These are phyloP conservation scores for Yamadazyma siamensis DNA, from an alignment of 1,139 yeast species.

Conservation along the genomic window DNA sequence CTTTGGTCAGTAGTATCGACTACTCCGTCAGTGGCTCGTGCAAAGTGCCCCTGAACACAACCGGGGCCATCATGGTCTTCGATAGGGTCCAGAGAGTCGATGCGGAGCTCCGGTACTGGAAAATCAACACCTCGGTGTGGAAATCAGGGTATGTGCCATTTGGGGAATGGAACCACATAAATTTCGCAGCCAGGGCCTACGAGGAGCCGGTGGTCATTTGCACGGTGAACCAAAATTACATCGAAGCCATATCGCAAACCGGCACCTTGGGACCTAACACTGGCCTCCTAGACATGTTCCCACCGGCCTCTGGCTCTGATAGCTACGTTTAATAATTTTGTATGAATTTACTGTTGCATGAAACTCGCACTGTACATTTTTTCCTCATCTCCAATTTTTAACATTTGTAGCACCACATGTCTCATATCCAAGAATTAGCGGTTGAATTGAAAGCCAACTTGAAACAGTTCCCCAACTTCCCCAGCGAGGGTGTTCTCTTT, in stretches of 20 bases:
- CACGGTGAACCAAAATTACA: constrained; percentile 9
- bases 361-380: too few relatives aligned
- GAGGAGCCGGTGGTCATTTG: constrained; percentile 12
- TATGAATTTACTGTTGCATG: too few relatives aligned
- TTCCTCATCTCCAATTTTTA: too few relatives aligned
- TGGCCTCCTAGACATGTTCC: too few relatives aligned
- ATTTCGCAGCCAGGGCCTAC: constrained; percentile 8
- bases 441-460: constrained; percentile 61
- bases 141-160: constrained; percentile 8
- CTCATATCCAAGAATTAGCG: constrained; percentile 41
- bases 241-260: too few relatives aligned
- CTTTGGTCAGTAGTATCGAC: constrained; percentile 4
- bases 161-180: constrained; percentile 6
- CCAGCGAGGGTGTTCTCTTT: constrained; percentile 85
- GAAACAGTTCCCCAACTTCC: constrained; percentile 90
- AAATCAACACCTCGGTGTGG: background rate
- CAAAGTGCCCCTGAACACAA: constrained; percentile 8
- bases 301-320: too few relatives aligned
- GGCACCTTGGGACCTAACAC: too few relatives aligned
- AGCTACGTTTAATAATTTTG: too few relatives aligned
- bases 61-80: constrained; percentile 12
- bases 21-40: constrained; percentile 7
- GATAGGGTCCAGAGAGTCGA: constrained; percentile 7
- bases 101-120: constrained; percentile 10
- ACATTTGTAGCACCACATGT: too few relatives aligned